Percentiles rank a stretch among this genome's conserved stretches.
These are phyloP conservation scores for Leccinum uliginosum DNA, from an alignment of 768 basidiomycete species.

Conservation along the genomic window DNA sequence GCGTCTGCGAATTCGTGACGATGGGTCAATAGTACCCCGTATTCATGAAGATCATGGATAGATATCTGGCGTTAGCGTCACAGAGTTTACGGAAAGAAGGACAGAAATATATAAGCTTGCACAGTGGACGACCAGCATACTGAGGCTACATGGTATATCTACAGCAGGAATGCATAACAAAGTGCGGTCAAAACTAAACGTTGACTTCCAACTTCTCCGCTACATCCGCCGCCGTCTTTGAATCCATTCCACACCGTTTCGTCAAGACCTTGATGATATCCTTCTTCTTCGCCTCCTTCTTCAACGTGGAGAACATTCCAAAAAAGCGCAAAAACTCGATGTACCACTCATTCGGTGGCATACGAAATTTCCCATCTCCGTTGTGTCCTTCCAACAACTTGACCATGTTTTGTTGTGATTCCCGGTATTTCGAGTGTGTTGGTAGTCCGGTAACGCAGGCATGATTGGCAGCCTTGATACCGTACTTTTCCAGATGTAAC, in stretches of 20 bases:
- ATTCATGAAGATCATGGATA: neutral
- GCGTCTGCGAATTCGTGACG: neutral
- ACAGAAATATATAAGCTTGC: conserved; percentile 2
- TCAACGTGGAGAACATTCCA: conserved; percentile 22
- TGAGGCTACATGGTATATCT: neutral
- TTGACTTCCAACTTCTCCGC: conserved; percentile 15
- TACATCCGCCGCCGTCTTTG: conserved; percentile 18
- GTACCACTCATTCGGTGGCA: conserved; percentile 26
- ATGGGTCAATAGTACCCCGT: neutral
- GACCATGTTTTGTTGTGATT: conserved; percentile 18
- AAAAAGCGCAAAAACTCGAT: conserved; percentile 23
- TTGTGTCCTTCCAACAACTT: conserved; percentile 12
- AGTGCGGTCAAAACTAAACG: neutral
- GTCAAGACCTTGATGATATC: conserved; percentile 22
- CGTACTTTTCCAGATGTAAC: conserved; percentile 19
- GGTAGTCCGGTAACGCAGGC: conserved; percentile 35
- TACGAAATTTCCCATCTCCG: conserved; percentile 17
- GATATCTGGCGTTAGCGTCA: neutral
- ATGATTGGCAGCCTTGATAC: conserved; percentile 27
- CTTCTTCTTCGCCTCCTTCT: conserved; percentile 20
- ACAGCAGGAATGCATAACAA: neutral
- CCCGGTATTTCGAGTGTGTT: conserved; percentile 25
- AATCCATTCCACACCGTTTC: conserved; percentile 27
- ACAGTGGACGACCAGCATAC: conserved; percentile 2
- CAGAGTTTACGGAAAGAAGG: neutral